These are phyloP conservation scores for Heliamphora pulchella DNA, from an alignment of 179 eudicot species.

Conservation along the genomic window DNA sequence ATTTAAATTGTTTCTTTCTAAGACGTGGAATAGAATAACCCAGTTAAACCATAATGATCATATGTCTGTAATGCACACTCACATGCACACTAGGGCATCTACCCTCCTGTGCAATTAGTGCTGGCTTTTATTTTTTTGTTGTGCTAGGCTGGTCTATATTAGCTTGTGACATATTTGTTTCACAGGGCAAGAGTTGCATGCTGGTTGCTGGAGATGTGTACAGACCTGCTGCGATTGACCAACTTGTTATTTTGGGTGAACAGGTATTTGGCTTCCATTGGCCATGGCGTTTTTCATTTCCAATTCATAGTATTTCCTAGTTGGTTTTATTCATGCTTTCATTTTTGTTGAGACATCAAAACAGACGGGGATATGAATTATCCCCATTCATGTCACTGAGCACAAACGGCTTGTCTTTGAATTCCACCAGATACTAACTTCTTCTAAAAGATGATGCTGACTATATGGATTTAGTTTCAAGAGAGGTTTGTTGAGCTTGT, in stretches of 20 bases:
- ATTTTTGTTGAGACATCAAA: not conserved
- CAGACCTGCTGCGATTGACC: constrained; percentile 99
- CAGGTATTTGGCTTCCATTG: constrained; percentile 40
- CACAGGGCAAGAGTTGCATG: constrained; percentile 96
- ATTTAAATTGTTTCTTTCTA: too few species aligned
- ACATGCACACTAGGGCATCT: not conserved
- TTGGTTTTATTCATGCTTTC: not conserved
- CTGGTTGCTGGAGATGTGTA: constrained; percentile 95
- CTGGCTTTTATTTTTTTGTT: too few species aligned
- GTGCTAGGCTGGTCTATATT: not conserved
- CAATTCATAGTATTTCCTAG: not conserved
- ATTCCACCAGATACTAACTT: not conserved
- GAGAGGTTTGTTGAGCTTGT: not conserved
- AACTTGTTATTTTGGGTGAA: constrained; percentile 79
- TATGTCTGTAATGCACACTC: too few species aligned
- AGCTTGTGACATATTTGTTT: constrained; percentile 2
- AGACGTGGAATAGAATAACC: too few species aligned
- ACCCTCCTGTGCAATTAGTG: not conserved
- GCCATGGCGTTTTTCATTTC: not conserved
- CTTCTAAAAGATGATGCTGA: not conserved
- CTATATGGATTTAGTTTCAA: not conserved
- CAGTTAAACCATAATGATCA: too few species aligned
- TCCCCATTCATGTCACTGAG: not conserved
- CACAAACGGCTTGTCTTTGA: not conserved
- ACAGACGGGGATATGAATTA: constrained; percentile 1